Conservation (phyloP, 768 basidiomycete species). For the Phaeotremella fagi region DNA sequence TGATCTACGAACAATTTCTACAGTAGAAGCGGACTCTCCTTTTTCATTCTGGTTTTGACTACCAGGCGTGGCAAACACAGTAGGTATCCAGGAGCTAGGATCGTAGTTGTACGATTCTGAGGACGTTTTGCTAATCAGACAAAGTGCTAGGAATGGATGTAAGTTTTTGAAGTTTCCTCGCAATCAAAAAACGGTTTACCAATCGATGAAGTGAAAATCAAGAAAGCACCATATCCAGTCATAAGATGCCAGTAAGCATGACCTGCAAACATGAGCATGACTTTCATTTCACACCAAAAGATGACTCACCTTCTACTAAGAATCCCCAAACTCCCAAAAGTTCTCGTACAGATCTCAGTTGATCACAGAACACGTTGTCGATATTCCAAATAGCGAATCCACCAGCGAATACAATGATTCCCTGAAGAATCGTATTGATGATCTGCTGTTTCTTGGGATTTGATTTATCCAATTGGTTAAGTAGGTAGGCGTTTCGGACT, state of each 20-base stretch:
- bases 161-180: no score
- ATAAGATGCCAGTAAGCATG: conserved; percentile 44
- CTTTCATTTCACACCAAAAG: not conserved
- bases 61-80: not conserved
- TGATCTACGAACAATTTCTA: no score
- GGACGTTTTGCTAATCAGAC: conserved; percentile 26
- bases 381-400: conserved; percentile 76
- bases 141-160: conserved; percentile 19
- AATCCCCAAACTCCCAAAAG: conserved; percentile 25
- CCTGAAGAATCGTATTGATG: conserved; percentile 52
- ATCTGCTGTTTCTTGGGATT: conserved; percentile 49
- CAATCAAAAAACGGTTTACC: conserved; percentile 29
- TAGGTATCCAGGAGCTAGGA: conserved; percentile 23
- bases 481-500: conserved; percentile 55
- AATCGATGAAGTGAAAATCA: conserved; percentile 35
- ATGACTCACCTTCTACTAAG: conserved; percentile 34
- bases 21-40: not conserved
- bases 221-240: conserved; percentile 38
- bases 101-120: conserved; percentile 26
- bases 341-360: conserved; percentile 18
- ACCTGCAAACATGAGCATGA: conserved; percentile 1
- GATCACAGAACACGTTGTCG: conserved; percentile 69
- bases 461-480: conserved; percentile 51
- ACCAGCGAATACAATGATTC: conserved; percentile 57
- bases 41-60: not conserved